Evolutionary conservation across 169 alveolate genomes (phyloP).

Genomic region (Babesia sp.): DNA sequence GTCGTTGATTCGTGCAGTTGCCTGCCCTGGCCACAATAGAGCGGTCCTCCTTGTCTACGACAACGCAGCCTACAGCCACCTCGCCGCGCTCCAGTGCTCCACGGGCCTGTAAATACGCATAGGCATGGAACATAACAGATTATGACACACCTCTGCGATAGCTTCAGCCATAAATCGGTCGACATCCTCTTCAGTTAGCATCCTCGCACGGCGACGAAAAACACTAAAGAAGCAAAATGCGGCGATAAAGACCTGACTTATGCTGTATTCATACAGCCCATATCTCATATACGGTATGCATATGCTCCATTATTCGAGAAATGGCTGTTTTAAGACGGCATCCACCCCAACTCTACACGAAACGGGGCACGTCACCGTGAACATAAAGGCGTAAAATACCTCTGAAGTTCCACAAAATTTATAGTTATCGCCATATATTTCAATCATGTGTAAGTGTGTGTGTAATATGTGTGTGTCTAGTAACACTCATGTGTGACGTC

Average conservation of each 20-base stretch:
- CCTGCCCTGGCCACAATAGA: constrained; percentile 21
- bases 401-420: too few relatives aligned
- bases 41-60: constrained; percentile 38
- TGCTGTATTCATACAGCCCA: too few relatives aligned
- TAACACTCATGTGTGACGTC: too few relatives aligned
- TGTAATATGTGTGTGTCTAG: too few relatives aligned
- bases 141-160: constrained; percentile 35
- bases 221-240: background rate
- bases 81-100: constrained; percentile 56
- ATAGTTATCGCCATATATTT: too few relatives aligned
- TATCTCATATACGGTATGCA: too few relatives aligned
- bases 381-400: too few relatives aligned
- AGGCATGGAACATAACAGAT: background rate
- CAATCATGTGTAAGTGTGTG: too few relatives aligned
- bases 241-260: background rate
- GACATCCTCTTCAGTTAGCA: constrained; percentile 38
- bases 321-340: too few relatives aligned
- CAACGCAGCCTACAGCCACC: constrained; percentile 69
- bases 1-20: constrained; percentile 47
- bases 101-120: constrained; percentile 35
- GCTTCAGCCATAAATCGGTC: constrained; percentile 49
- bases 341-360: too few relatives aligned
- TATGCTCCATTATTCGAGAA: too few relatives aligned
- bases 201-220: background rate
- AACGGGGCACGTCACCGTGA: too few relatives aligned